These are phyloP conservation scores for Ophiorrhiza pumila DNA, from an alignment of 257 asterid species.

Conservation along the genomic window DNA sequence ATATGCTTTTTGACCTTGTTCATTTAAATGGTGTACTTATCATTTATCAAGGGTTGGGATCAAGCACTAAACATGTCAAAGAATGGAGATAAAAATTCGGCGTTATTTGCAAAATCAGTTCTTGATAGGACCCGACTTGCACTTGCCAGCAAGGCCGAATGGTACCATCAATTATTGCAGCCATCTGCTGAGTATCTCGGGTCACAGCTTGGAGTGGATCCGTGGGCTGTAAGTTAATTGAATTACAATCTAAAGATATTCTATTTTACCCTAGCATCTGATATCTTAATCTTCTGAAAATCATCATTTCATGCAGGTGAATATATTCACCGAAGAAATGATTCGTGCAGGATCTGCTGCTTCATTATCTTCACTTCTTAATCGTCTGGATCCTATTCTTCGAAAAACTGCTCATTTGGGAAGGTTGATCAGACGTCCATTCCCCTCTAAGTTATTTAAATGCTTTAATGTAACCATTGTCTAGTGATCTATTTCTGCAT, in stretches of 20 bases:
- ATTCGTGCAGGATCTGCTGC: constrained; percentile 99
- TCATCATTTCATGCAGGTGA: constrained; percentile 50
- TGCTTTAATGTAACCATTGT: constrained; percentile 1
- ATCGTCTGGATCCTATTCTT: constrained; percentile 94
- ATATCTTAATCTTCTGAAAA: constrained; percentile 14
- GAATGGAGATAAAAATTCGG: constrained; percentile 61
- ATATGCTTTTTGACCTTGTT: background rate
- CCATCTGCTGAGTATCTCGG: constrained; percentile 98
- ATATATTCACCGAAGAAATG: constrained; percentile 95
- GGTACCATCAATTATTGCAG: constrained; percentile 79
- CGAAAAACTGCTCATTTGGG: constrained; percentile 90
- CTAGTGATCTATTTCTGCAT: background rate
- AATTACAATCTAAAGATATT: constrained; percentile 9
- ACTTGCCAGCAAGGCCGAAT: constrained; percentile 86
- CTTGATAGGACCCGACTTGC: constrained; percentile 95
- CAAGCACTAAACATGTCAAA: constrained; percentile 66
- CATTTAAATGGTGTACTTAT: constrained; percentile 4
- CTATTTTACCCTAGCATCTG: constrained; percentile 1
- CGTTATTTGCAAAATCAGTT: constrained; percentile 89
- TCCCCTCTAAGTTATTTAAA: constrained; percentile 5
- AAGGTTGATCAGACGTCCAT: constrained; percentile 47
- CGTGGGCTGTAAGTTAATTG: constrained; percentile 67
- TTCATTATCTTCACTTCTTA: constrained; percentile 86
- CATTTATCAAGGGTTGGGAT: constrained; percentile 77
- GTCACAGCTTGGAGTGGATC: constrained; percentile 81